Conservation (phyloP, 202 grass and related monocot genomes). For the Digitaria exilis region DNA sequence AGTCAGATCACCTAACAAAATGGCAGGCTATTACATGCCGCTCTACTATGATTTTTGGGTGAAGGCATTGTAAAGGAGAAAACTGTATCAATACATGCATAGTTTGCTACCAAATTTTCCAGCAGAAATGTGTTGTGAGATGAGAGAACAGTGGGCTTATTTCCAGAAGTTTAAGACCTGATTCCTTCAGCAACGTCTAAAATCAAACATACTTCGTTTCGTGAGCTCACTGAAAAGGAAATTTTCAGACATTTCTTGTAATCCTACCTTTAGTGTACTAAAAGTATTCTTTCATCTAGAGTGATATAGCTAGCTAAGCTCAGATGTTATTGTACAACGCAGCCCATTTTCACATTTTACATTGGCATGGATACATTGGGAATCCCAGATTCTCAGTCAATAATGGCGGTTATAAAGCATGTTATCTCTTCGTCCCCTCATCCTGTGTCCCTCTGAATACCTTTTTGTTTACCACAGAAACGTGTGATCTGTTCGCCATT, state of each 20-base stretch:
- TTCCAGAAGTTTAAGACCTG: neutral
- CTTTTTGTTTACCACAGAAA: neutral
- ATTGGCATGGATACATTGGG: neutral
- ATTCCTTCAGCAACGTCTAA: neutral
- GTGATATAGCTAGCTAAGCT: neutral
- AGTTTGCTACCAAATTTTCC: neutral
- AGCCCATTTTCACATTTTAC: neutral
- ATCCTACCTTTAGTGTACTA: neutral
- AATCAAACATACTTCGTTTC: neutral
- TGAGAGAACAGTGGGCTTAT: neutral
- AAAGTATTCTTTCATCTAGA: neutral
- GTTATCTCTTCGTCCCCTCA: neutral
- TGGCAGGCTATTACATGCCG: neutral
- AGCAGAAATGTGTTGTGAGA: conserved; percentile 10
- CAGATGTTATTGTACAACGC: neutral
- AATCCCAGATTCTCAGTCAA: neutral
- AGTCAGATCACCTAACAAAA: neutral
- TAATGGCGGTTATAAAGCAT: neutral
- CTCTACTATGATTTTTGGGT: neutral
- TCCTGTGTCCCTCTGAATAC: neutral
- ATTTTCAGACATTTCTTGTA: neutral
- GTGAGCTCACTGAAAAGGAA: neutral
- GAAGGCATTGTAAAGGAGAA: neutral
- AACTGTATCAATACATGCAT: neutral
- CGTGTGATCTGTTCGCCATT: neutral